Base-by-base conservation (phyloP, 768 basidiomycete species). In the Pleurotus salmoneostramineus region DNA sequence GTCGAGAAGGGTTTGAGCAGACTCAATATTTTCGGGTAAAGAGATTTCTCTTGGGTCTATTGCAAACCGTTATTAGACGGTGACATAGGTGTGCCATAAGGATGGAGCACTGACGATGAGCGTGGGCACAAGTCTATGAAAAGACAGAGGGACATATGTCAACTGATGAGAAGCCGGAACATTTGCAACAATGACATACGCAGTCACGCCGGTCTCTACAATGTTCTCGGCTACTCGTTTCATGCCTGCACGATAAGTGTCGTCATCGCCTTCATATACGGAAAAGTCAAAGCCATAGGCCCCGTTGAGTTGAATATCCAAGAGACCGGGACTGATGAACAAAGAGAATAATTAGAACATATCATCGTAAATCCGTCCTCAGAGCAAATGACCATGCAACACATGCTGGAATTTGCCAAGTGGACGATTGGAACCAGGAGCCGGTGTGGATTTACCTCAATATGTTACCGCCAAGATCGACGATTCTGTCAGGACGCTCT, bases 231-330 rank as follows among this genome's bases (percentile, higher is more conserved):
- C 87, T 35, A 94, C 83, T 59, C 75, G 73, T 65, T 82, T 80
- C 69, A 95, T 74, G 15, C 91, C 91, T 21, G 79, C 64, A 27
- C 77, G 74, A 71, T 95, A 95, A 5, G 72, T 74, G 37, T 84
- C 77, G 54, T 90, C 88, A 65, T 87, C 79, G 31, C 81, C 83
- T 36, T 89, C 85, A 63, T 88, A 91, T 14, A 93, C 82, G 10
- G 91, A 93, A 65, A 94, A 93, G 69, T 93, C 91, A 66, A 93
- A 90, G 33, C 87, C 85, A 67, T 91, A 94, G 4, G 86, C 93
- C 36, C 94, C 94, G 62, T 96, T 95, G 60, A 96, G 87, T 65
- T 96, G 94, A 14, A 89, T 83, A 71, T 95, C 94, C 50, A 95
- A 80, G 65, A 88, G 82, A 11, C 93, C 93, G 2, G 93, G 93